Conservation (phyloP, 345 rosid species). For the Eucalyptus sideroxylon region DNA sequence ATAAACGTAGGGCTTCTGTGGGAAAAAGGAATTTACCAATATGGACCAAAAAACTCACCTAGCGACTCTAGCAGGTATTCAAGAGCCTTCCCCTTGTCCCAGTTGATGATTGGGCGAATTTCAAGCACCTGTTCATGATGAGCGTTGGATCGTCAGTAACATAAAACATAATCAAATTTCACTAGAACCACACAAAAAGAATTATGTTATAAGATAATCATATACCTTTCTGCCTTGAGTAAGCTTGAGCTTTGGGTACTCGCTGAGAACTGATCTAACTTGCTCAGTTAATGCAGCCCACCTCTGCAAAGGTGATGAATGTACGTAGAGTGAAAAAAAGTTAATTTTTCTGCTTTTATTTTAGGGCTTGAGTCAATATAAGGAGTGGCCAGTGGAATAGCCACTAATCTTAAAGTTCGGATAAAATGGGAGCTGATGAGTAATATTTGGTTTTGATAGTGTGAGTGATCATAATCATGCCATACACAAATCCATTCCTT, state of each 20-base stretch:
- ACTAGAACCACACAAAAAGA: neutral
- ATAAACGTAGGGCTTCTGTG: neutral
- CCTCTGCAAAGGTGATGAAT: constrained; percentile 22
- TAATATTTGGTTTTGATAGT: neutral
- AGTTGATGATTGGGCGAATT: constrained; percentile 84
- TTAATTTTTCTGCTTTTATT: too few species aligned
- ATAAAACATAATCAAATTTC: neutral
- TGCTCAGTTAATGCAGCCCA: constrained; percentile 61
- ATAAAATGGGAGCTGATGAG: neutral
- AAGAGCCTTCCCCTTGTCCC: constrained; percentile 98
- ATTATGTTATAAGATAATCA: neutral
- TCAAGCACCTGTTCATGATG: constrained; percentile 43
- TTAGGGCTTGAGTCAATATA: neutral
- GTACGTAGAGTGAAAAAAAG: neutral
- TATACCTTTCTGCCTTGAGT: constrained; percentile 82
- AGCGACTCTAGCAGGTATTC: constrained; percentile 69
- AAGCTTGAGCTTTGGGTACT: constrained; percentile 62
- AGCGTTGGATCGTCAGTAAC: neutral
- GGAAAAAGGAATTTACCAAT: neutral
- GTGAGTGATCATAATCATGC: neutral
- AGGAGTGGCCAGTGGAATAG: neutral
- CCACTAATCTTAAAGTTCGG: neutral
- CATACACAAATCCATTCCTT: neutral
- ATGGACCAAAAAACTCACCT: constrained; percentile 22
- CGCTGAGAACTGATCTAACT: constrained; percentile 42